Conservation (phyloP, 2,329 filamentous ascomycete species). For the Cladosporium austrohemisphaericum region DNA sequence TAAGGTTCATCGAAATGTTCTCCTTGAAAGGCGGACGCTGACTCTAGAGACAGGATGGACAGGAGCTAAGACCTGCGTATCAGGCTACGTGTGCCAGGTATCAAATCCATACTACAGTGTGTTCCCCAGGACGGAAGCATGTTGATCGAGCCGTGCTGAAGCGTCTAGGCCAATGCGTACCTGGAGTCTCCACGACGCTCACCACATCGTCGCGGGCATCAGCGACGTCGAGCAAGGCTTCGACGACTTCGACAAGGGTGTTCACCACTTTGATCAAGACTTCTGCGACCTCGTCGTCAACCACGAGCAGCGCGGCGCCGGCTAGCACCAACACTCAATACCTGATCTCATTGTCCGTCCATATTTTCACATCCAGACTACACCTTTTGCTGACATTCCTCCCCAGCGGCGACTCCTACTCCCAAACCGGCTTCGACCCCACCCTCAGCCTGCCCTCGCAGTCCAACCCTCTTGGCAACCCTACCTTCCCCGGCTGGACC, state of each 20-base stretch:
- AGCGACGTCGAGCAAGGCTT: neutral
- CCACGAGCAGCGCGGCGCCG: neutral
- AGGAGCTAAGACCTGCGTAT: neutral
- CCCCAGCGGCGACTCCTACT: conserved; percentile 55
- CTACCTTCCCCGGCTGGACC: conserved; percentile 44
- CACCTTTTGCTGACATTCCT: conserved; percentile 19
- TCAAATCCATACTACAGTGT: neutral
- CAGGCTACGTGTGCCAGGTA: neutral
- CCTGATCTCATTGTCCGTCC: conserved; percentile 10
- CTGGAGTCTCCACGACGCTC: neutral
- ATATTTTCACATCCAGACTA: neutral
- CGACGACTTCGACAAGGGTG: neutral
- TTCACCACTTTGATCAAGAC: neutral
- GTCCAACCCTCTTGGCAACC: conserved; percentile 60
- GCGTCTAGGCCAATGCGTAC: conserved; percentile 4
- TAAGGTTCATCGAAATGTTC: neutral
- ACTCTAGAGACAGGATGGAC: neutral
- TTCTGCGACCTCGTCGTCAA: neutral
- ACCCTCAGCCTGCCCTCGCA: conserved; percentile 49
- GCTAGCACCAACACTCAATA: neutral
- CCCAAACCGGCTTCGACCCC: conserved; percentile 56
- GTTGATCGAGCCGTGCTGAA: neutral
- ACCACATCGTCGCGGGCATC: neutral
- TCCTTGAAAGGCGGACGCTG: too few relatives aligned
- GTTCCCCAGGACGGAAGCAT: neutral